phyloP scores from a whole-genome alignment of 2,329 filamentous ascomycete species.

The Aureobasidium namibiae region DNA sequence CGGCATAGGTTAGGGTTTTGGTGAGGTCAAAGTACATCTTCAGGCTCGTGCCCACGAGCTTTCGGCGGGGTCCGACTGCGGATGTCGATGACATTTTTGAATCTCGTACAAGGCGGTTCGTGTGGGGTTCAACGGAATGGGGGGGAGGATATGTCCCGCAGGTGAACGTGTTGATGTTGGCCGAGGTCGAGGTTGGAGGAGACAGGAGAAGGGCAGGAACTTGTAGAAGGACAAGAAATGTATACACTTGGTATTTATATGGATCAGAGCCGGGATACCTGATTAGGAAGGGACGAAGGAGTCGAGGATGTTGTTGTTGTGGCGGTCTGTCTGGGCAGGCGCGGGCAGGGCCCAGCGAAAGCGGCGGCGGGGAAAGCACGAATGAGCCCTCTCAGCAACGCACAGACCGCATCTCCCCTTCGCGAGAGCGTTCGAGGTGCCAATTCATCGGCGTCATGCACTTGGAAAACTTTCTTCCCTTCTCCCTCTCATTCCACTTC shows the following conservation, averaged over 20 bases:
- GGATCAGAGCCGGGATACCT: not conserved
- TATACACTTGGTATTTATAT: not conserved
- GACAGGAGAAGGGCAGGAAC: too few relatives aligned
- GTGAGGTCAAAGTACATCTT: constrained; percentile 73
- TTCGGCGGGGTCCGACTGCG: constrained; percentile 33
- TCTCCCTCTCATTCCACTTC: not conserved
- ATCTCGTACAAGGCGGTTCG: not conserved
- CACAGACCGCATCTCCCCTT: not conserved
- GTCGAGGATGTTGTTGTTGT: not conserved
- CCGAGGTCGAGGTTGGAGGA: not conserved
- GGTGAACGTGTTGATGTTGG: not conserved
- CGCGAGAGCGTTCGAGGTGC: not conserved
- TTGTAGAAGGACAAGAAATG: not conserved
- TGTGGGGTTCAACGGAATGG: constrained; percentile 10
- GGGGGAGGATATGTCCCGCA: not conserved
- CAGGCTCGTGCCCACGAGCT: constrained; percentile 63
- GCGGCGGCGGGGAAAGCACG: constrained; percentile 1
- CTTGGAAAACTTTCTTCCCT: constrained; percentile 2
- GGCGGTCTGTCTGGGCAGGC: not conserved
- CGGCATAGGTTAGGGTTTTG: constrained; percentile 46
- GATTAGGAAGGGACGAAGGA: not conserved
- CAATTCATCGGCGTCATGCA: constrained; percentile 10
- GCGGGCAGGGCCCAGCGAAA: constrained; percentile 4
- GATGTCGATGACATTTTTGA: constrained; percentile 10
- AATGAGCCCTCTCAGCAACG: not conserved